Evolutionary conservation across 169 alveolate species (phyloP).

Genomic region (Plasmodium billcollinsi): DNA sequence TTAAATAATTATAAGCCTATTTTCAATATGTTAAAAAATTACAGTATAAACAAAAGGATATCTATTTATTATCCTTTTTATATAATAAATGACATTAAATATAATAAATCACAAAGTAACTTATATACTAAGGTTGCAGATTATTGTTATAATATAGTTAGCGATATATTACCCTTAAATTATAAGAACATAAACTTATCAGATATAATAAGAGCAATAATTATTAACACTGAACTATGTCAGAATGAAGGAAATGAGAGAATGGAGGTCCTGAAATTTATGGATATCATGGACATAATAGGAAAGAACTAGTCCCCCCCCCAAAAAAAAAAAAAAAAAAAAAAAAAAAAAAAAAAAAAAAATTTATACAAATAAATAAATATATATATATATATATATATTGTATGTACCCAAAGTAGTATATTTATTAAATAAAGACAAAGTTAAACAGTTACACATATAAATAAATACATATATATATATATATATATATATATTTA

Average conservation of each 20-base stretch:
- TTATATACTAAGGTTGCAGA: slow-evolving; percentile 9
- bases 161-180: slow-evolving; percentile 60
- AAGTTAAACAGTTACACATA: no score
- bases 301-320: slow-evolving; percentile 22
- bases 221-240: slow-evolving; percentile 62
- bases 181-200: slow-evolving; percentile 43
- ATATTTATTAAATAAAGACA: no score
- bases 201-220: slow-evolving; percentile 54
- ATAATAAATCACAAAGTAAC: not conserved
- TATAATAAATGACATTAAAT: slow-evolving; percentile 21
- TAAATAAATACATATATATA: no score
- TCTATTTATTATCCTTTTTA: slow-evolving; percentile 66
- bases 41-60: slow-evolving; percentile 14
- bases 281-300: slow-evolving; percentile 68
- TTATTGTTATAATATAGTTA: slow-evolving; percentile 22
- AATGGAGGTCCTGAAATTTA: slow-evolving; percentile 33
- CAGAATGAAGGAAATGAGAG: not conserved
- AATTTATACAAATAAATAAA: no score
- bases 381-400: no score
- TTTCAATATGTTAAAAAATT: slow-evolving; percentile 1
- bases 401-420: no score
- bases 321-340: no score
- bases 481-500: no score
- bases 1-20: slow-evolving; percentile 30
- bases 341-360: no score